Percentiles rank a stretch among this genome's conserved stretches.
Evolutionary conservation across 1,284 basidiomycete genomes (phyloP).

Genomic region (Tilletia horrida): DNA sequence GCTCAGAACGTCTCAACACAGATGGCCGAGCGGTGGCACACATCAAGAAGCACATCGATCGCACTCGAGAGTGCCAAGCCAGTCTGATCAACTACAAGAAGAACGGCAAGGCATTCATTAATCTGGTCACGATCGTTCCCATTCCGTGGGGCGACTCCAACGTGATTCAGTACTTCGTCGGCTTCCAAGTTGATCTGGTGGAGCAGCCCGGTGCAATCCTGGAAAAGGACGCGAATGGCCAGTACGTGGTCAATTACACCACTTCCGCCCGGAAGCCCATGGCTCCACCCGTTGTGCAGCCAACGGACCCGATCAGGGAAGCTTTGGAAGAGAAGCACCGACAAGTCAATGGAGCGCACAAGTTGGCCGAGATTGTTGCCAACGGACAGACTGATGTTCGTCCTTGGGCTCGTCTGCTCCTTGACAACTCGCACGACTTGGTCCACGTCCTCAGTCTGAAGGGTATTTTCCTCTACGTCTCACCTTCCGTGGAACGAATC

Average conservation of each 20-base stretch:
- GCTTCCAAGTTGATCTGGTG: constrained; percentile 76
- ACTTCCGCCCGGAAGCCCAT: background rate
- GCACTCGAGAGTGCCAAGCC: constrained; percentile 66
- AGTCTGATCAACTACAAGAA: constrained; percentile 83
- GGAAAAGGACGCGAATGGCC: constrained; percentile 50
- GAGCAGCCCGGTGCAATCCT: constrained; percentile 81
- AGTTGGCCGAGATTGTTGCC: constrained; percentile 22
- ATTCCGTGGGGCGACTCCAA: constrained; percentile 26
- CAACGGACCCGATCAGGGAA: background rate
- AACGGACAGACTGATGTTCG: constrained; percentile 17
- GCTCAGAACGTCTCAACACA: constrained; percentile 67
- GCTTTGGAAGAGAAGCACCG: constrained; percentile 20
- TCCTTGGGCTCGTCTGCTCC: constrained; percentile 40
- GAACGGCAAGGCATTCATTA: constrained; percentile 72
- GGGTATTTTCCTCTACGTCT: constrained; percentile 87
- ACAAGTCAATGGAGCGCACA: constrained; percentile 17
- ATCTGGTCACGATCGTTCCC: constrained; percentile 56
- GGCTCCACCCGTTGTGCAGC: background rate
- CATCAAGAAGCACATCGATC: constrained; percentile 36
- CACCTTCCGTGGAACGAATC: constrained; percentile 58
- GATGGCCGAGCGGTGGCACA: constrained; percentile 67
- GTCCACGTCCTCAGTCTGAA: constrained; percentile 87
- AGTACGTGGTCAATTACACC: constrained; percentile 48
- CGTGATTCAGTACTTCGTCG: constrained; percentile 74
- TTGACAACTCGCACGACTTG: constrained; percentile 63